Percentiles rank a stretch among this genome's conserved stretches.
These are phyloP conservation scores for Globisporangium acanthophoron DNA, from an alignment of 352 stramenopile genomes.

Conservation along the genomic window DNA sequence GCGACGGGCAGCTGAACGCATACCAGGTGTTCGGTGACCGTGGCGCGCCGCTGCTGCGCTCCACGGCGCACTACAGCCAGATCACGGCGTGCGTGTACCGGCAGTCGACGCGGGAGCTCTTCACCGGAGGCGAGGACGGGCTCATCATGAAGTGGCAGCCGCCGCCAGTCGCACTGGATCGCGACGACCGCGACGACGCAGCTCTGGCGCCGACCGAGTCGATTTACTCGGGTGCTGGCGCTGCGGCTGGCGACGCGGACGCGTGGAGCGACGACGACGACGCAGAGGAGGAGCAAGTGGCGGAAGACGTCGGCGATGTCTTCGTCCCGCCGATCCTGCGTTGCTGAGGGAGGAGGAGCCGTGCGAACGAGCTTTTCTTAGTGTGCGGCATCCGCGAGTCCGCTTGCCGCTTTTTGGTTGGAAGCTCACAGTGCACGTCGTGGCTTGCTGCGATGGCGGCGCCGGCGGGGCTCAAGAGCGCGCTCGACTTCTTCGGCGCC, in stretches of 20 bases:
- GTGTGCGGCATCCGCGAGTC: too few relatives aligned
- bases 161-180: constrained; percentile 16
- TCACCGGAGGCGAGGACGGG: constrained; percentile 53
- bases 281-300: constrained; percentile 5
- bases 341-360: too few relatives aligned
- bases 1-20: constrained; percentile 34
- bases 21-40: constrained; percentile 48
- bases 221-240: constrained; percentile 1
- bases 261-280: constrained; percentile 57
- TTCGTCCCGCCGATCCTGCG: constrained; percentile 71
- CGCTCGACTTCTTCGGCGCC: constrained; percentile 51
- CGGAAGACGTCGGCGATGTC: constrained; percentile 11
- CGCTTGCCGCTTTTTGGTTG: too few relatives aligned
- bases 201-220: background rate
- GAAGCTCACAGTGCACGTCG: too few relatives aligned
- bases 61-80: constrained; percentile 57
- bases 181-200: constrained; percentile 8
- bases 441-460: background rate
- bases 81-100: constrained; percentile 60
- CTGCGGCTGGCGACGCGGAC: constrained; percentile 23
- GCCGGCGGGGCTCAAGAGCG: constrained; percentile 16
- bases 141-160: constrained; percentile 73
- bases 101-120: constrained; percentile 42
- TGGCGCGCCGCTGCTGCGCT: constrained; percentile 22
- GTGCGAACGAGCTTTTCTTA: too few relatives aligned